A percentile compares a stretch with the other conserved stretches of the same genome.
phyloP scores from a whole-genome alignment of 768 basidiomycete genomes.

The Sarcodon sp. region DNA sequence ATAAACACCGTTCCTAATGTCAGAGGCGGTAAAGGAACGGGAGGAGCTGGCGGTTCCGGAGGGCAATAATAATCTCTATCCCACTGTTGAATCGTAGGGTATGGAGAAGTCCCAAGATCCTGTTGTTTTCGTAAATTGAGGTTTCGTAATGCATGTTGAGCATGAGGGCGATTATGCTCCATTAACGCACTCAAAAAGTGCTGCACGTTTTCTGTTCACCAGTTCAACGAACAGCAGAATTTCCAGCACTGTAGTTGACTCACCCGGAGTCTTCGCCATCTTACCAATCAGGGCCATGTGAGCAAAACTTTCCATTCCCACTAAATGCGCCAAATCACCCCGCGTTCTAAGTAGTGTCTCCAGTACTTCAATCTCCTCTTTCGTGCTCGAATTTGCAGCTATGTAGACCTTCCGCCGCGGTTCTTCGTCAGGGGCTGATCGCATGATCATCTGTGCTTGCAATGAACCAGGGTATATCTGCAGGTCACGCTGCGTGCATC shows the following conservation, averaged over 20 bases:
- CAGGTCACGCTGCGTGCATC: slow-evolving; percentile 62
- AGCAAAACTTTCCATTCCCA: slow-evolving; percentile 79
- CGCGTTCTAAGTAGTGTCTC: slow-evolving; percentile 68
- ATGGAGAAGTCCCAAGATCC: slow-evolving; percentile 42
- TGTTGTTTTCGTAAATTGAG: slow-evolving; percentile 62
- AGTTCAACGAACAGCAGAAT: not conserved
- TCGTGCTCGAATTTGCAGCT: slow-evolving; percentile 65
- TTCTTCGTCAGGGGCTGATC: slow-evolving; percentile 75
- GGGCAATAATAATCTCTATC: slow-evolving; percentile 92
- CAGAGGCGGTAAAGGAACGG: slow-evolving; percentile 58
- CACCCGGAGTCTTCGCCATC: slow-evolving; percentile 93
- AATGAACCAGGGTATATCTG: slow-evolving; percentile 76
- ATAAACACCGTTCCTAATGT: slow-evolving; percentile 87
- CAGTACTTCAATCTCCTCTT: slow-evolving; percentile 62
- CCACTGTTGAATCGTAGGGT: slow-evolving; percentile 82
- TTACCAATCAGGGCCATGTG: slow-evolving; percentile 85
- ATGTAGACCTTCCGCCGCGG: slow-evolving; percentile 75
- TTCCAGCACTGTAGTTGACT: slow-evolving; percentile 9
- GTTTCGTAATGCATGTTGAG: slow-evolving; percentile 57
- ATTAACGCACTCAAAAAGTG: slow-evolving; percentile 77
- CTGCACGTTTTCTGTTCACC: slow-evolving; percentile 58
- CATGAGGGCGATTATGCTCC: slow-evolving; percentile 68
- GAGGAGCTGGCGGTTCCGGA: slow-evolving; percentile 62
- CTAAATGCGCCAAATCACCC: slow-evolving; percentile 70
- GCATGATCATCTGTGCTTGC: slow-evolving; percentile 91